Evolutionary conservation across 2,329 filamentous ascomycete species (phyloP).

Genomic region (Salinomyces thailandicus): DNA sequence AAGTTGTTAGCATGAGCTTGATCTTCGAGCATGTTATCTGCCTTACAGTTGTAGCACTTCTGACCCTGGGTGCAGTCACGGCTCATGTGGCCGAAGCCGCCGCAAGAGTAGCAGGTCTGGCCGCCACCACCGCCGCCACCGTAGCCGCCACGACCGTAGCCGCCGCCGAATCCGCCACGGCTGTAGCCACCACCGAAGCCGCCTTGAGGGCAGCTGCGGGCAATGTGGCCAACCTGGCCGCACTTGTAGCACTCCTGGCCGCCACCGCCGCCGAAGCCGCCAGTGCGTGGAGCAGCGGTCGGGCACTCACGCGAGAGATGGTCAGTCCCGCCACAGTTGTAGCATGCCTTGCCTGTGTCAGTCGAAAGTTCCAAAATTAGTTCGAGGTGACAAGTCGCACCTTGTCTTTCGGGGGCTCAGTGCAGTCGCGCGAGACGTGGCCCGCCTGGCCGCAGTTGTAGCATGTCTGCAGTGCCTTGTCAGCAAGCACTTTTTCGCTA

Average conservation of each 20-base stretch:
- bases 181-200: constrained; percentile 36
- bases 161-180: constrained; percentile 37
- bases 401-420: constrained; percentile 77
- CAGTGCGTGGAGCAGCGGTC: constrained; percentile 30
- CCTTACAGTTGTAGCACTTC: constrained; percentile 97
- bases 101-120: constrained; percentile 97
- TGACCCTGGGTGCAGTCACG: constrained; percentile 97
- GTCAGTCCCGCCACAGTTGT: constrained; percentile 38
- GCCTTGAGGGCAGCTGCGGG: constrained; percentile 72
- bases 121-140: constrained; percentile 37
- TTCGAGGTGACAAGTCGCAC: constrained; percentile 2
- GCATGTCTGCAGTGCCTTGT: constrained; percentile 25
- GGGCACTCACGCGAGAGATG: constrained; percentile 86
- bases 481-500: neutral
- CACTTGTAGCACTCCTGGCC: constrained; percentile 83
- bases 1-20: constrained; percentile 19
- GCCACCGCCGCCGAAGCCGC: constrained; percentile 32
- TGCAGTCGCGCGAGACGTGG: constrained; percentile 68
- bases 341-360: constrained; percentile 27
- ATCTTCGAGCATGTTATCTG: neutral
- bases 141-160: constrained; percentile 34
- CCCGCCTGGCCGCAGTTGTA: constrained; percentile 37
- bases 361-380: constrained; percentile 11
- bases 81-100: constrained; percentile 79
- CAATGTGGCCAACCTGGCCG: constrained; percentile 91